Percentiles rank a stretch among this genome's conserved stretches.
Conservation (phyloP, 345 rosid species). For the Eucalyptus polyanthemos region DNA sequence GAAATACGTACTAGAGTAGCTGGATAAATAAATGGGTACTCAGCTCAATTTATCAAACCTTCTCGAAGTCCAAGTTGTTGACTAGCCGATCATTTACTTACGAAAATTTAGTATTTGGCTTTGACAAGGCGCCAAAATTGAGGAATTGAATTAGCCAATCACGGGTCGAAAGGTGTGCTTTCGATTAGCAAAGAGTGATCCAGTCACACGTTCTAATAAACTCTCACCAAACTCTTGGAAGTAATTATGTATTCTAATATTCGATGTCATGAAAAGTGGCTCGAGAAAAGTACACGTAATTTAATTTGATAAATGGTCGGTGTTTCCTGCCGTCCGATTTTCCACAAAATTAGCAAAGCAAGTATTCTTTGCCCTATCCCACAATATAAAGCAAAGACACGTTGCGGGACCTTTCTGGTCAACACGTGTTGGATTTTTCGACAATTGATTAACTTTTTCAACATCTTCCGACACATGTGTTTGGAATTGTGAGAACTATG, state of each 20-base stretch:
- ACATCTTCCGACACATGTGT: too few species aligned
- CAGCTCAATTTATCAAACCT: neutral
- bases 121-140: neutral
- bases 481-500: rapidly evolving
- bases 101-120: neutral
- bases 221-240: neutral
- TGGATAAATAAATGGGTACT: neutral
- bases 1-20: neutral
- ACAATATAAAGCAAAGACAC: too few species aligned
- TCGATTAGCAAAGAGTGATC: neutral
- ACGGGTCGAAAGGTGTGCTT: neutral
- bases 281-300: neutral
- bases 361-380: neutral
- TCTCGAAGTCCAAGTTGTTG: neutral
- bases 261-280: neutral
- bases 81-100: neutral
- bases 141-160: neutral
- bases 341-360: neutral
- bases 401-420: rapidly evolving
- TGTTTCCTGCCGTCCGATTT: neutral
- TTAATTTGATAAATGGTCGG: neutral
- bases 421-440: too few species aligned
- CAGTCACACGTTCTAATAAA: neutral
- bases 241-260: neutral
- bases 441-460: rapidly evolving